These are phyloP conservation scores for Colletotrichum orchidophilum DNA, from an alignment of 2,329 filamentous ascomycete genomes.

Conservation along the genomic window DNA sequence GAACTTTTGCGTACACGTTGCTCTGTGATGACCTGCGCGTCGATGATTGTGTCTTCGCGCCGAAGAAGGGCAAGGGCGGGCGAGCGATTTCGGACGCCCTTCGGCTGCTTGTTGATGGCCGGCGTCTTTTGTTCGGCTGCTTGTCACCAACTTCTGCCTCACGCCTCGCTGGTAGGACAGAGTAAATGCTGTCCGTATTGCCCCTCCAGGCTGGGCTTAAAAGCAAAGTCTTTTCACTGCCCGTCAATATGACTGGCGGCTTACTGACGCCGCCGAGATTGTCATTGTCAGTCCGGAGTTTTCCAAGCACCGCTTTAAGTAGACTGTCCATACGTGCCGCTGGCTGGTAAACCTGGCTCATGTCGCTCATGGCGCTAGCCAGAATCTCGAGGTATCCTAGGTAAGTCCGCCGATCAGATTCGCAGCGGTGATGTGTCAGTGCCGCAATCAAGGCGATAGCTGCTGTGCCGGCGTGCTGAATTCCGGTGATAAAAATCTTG, in stretches of 20 bases:
- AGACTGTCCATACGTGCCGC: slow-evolving; percentile 63
- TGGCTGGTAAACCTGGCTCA: slow-evolving; percentile 62
- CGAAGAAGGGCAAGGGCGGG: slow-evolving; percentile 42
- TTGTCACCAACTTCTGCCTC: slow-evolving; percentile 41
- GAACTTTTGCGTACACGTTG: slow-evolving; percentile 25
- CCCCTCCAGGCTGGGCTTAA: slow-evolving; percentile 14
- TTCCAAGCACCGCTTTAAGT: slow-evolving; percentile 60
- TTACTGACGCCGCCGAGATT: neutral
- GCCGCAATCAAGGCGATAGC: slow-evolving; percentile 64
- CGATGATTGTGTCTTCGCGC: slow-evolving; percentile 32
- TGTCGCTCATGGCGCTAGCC: slow-evolving; percentile 59
- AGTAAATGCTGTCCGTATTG: slow-evolving; percentile 32
- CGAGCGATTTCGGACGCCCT: slow-evolving; percentile 44
- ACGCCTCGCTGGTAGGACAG: slow-evolving; percentile 43
- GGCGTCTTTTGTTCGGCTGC: slow-evolving; percentile 42
- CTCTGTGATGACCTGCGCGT: slow-evolving; percentile 35
- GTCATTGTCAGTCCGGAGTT: slow-evolving; percentile 48
- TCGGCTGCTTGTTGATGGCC: slow-evolving; percentile 38
- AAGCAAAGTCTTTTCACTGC: neutral
- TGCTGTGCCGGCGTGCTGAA: slow-evolving; percentile 64
- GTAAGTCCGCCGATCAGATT: slow-evolving; percentile 49
- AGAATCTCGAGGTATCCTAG: slow-evolving; percentile 62
- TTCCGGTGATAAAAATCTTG: slow-evolving; percentile 59
- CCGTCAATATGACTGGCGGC: slow-evolving; percentile 5
- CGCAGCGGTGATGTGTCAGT: slow-evolving; percentile 47